Evolutionary conservation across 352 stramenopile genomes (phyloP).

Genomic region (Halophytophthora polymorphica): DNA sequence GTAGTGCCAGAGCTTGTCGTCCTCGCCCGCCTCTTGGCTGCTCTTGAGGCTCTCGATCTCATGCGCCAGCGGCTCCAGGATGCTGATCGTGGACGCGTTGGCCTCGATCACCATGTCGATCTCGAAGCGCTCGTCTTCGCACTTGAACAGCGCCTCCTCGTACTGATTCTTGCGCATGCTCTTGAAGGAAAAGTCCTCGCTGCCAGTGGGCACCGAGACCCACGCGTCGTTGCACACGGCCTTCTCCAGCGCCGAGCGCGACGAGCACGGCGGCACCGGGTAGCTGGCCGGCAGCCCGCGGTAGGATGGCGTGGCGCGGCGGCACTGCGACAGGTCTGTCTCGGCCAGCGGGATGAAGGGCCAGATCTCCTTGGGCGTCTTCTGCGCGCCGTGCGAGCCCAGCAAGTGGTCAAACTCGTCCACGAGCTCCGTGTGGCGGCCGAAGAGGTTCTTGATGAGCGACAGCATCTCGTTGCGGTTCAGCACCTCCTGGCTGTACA

Average conservation of each 20-base stretch:
- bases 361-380: constrained; percentile 88
- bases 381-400: constrained; percentile 71
- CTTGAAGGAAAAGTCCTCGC: constrained; percentile 98
- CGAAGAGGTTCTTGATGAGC: constrained; percentile 87
- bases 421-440: constrained; percentile 78
- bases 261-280: constrained; percentile 95
- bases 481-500: constrained; percentile 97
- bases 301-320: constrained; percentile 95
- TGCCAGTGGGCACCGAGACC: constrained; percentile 97
- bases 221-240: constrained; percentile 95
- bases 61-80: constrained; percentile 94
- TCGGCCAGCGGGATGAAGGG: constrained; percentile 90
- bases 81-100: constrained; percentile 93
- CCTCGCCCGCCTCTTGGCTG: constrained; percentile 52
- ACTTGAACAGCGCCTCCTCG: constrained; percentile 98
- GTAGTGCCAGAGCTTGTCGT: constrained; percentile 84
- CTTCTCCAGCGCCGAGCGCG: constrained; percentile 89
- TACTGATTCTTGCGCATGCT: constrained; percentile 99
- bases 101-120: constrained; percentile 96
- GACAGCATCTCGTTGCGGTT: constrained; percentile 87
- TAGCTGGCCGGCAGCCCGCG: constrained; percentile 96
- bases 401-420: constrained; percentile 79
- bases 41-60: constrained; percentile 91
- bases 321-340: constrained; percentile 89
- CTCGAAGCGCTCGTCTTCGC: constrained; percentile 97